phyloP scores from a whole-genome alignment of 371 early-diverging fungal genomes.

The Syncephalis fuscata region DNA sequence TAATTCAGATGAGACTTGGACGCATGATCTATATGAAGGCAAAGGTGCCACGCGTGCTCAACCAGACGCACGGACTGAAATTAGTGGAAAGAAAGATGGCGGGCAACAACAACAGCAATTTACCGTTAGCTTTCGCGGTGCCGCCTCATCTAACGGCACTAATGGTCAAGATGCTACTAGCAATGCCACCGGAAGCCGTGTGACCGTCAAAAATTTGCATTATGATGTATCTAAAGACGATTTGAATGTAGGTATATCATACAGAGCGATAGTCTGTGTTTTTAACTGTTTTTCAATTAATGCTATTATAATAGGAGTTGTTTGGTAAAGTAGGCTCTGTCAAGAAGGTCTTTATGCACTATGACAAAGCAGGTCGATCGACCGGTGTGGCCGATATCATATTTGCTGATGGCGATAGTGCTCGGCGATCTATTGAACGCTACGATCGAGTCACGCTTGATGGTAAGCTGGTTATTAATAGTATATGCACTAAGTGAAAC shows the following conservation, averaged over 20 bases:
- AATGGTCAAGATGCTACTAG: neutral
- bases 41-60: neutral
- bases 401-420: conserved; percentile 26
- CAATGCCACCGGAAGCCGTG: neutral
- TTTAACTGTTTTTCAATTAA: neutral
- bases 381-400: conserved; percentile 42
- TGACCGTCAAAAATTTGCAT: conserved; percentile 36
- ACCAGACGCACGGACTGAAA: neutral
- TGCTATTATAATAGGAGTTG: conserved; percentile 26
- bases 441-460: conserved; percentile 40
- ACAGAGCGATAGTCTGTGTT: neutral
- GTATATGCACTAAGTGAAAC: no score
- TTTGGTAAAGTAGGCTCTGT: conserved; percentile 30
- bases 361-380: conserved; percentile 36
- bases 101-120: neutral
- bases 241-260: conserved; percentile 25
- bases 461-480: conserved; percentile 16
- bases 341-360: conserved; percentile 28
- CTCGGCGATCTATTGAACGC: conserved; percentile 28
- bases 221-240: conserved; percentile 46
- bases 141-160: neutral
- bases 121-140: no score
- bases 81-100: neutral
- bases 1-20: conserved; percentile 5
- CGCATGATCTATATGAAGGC: conserved; percentile 8